Evolutionary conservation across 352 stramenopile species (phyloP), one percentile per base, ranked within the genome.

Genomic region (Peronospora farinosa): DNA sequence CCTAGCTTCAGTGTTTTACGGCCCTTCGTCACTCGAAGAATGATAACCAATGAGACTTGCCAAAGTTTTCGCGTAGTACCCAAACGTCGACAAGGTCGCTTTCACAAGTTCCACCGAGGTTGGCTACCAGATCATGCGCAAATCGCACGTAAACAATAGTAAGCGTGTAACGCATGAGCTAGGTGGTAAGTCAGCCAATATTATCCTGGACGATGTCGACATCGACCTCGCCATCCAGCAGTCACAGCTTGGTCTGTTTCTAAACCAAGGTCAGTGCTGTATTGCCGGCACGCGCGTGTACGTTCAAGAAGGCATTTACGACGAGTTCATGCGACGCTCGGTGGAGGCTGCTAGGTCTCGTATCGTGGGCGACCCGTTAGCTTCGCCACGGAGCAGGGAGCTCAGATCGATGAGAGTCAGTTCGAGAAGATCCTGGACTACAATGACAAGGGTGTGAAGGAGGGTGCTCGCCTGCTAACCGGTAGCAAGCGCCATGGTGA

Each of bases 261-360:
- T 92, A 47, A 95, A 91, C 58, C 71, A 78, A 58, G 89, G 88
- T 12, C 85, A 97, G 71, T 84, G 83, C 49, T 97, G 88, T 58
- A 84, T 79, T 35, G 86, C 88, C 27, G 78, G 77, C 15, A 74
- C 63, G 16, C 72, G 89, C 16, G 55, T 96, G 31, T 96, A 90
- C 67, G 86, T 97, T n/a, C 87, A 97, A 40, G 72, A 95, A 40
- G 68, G 63, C 12, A 86, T 96, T 53, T 81, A 92, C 50, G 86
- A 96, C 9, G 69, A 95, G 46, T 96, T 97, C 51, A 60, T 96
- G 2, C 54, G 61, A 2, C 73, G 72, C 23, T 66, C 72, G 12
- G 68, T 80, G 2, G 75, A 83, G 40, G 54, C 54, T 23, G 77
- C 81, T 15, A 64, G 78, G 19, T 69, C 71, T 37, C 54, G 72